Conservation (phyloP, 768 basidiomycete genomes). For the Rhizopogon vulgaris region DNA sequence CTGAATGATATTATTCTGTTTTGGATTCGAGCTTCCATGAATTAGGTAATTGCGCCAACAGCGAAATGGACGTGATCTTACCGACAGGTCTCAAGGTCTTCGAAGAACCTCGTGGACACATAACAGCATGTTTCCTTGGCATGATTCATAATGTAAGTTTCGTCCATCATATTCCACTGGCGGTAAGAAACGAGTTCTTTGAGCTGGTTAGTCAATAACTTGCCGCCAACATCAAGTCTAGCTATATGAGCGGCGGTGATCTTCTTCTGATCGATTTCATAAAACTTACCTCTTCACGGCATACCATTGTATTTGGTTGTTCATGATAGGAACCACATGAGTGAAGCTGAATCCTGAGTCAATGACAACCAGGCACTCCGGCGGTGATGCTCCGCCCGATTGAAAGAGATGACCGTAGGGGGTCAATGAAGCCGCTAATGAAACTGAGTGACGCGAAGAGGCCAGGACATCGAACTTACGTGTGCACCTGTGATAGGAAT, state of each 20-base stretch:
- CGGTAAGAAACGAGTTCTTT: slow-evolving; percentile 92
- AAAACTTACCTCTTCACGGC: slow-evolving; percentile 70
- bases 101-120: slow-evolving; percentile 64
- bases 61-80: slow-evolving; percentile 33
- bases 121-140: slow-evolving; percentile 91
- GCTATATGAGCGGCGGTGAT: slow-evolving; percentile 12
- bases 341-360: slow-evolving; percentile 95
- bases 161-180: slow-evolving; percentile 99
- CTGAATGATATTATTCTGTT: slow-evolving; percentile 64
- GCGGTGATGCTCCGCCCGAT: slow-evolving; percentile 37
- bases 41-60: slow-evolving; percentile 11
- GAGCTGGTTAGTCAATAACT: slow-evolving; percentile 90
- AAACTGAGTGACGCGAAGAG: slow-evolving; percentile 16
- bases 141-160: slow-evolving; percentile 89
- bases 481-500: slow-evolving; percentile 72
- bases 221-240: slow-evolving; percentile 93
- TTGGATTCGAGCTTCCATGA: slow-evolving; percentile 43
- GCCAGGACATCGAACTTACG: slow-evolving; percentile 46
- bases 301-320: slow-evolving; percentile 67
- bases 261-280: slow-evolving; percentile 10
- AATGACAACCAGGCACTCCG: slow-evolving; percentile 78
- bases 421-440: slow-evolving; percentile 70
- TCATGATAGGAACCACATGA: slow-evolving; percentile 80
- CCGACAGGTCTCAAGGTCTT: slow-evolving; percentile 77
- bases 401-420: slow-evolving; percentile 71